phyloP scores from a whole-genome alignment of 1,284 basidiomycete genomes.

The Exobasidium cylindrosporum region DNA sequence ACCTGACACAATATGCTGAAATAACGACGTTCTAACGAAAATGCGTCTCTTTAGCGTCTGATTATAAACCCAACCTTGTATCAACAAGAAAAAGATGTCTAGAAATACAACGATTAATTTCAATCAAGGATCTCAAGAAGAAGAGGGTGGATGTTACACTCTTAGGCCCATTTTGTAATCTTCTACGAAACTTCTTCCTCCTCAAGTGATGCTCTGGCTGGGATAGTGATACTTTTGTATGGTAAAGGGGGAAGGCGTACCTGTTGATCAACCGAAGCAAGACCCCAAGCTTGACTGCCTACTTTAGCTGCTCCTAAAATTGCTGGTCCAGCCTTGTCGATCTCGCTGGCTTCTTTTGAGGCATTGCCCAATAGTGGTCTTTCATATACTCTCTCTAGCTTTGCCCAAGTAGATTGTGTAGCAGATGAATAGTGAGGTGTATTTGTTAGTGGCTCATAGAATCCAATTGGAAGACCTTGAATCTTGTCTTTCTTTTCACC shows the following conservation, averaged over 20 bases:
- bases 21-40: too few species aligned
- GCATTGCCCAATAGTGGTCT: slow-evolving; percentile 15
- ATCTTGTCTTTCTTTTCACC: background rate
- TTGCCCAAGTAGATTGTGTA: slow-evolving; percentile 40
- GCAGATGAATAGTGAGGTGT: slow-evolving; percentile 31
- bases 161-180: background rate
- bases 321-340: slow-evolving; percentile 8
- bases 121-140: too few species aligned
- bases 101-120: too few species aligned
- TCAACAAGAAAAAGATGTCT: too few species aligned
- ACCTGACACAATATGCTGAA: too few species aligned
- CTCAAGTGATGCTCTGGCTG: background rate
- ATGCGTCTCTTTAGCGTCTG: too few species aligned
- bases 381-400: slow-evolving; percentile 24
- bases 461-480: slow-evolving; percentile 29
- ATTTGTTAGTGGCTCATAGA: slow-evolving; percentile 52
- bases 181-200: background rate
- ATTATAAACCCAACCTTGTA: too few species aligned
- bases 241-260: background rate
- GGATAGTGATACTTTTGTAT: background rate
- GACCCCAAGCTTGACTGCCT: slow-evolving; percentile 34
- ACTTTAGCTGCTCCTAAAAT: slow-evolving; percentile 34
- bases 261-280: slow-evolving; percentile 24
- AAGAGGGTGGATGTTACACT: too few species aligned
- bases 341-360: background rate